A percentile compares a stretch with the other conserved stretches of the same genome.
phyloP scores from a whole-genome alignment of 2,329 filamentous ascomycete species.

The Clarireedia paspali region DNA sequence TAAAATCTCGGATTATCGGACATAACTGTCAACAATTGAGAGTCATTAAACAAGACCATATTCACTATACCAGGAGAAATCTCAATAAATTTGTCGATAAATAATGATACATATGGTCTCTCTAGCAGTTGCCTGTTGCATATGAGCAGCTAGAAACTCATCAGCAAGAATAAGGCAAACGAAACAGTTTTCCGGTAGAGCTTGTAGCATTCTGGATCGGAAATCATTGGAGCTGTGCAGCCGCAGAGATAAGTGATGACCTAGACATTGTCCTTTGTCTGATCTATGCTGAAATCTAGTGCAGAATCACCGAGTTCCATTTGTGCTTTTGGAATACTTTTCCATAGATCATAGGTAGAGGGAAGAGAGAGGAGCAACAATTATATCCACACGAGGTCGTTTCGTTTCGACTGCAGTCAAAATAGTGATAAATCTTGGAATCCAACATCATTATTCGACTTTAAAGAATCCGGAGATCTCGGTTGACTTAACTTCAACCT shows the following conservation, averaged over 20 bases:
- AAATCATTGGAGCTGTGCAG: not conserved
- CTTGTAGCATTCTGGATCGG: not conserved
- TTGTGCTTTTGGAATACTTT: not conserved
- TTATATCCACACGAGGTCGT: not conserved
- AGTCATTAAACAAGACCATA: no score
- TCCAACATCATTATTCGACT: not conserved
- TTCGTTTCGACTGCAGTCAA: not conserved
- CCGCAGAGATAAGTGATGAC: not conserved
- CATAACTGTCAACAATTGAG: no score
- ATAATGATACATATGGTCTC: not conserved
- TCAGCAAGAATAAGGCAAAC: not conserved
- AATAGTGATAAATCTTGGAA: not conserved
- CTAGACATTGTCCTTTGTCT: not conserved
- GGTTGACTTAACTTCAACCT: not conserved
- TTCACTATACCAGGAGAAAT: no score
- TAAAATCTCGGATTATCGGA: no score
- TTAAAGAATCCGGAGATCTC: not conserved
- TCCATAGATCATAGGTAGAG: not conserved
- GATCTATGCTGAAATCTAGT: not conserved
- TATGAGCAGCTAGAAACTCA: not conserved
- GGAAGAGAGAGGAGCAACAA: not conserved
- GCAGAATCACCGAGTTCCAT: not conserved
- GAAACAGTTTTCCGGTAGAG: no score
- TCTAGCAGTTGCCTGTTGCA: not conserved
- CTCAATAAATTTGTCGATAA: no score